Base-by-base conservation (phyloP, 306 rosid genomes). In the Quercus alba region DNA sequence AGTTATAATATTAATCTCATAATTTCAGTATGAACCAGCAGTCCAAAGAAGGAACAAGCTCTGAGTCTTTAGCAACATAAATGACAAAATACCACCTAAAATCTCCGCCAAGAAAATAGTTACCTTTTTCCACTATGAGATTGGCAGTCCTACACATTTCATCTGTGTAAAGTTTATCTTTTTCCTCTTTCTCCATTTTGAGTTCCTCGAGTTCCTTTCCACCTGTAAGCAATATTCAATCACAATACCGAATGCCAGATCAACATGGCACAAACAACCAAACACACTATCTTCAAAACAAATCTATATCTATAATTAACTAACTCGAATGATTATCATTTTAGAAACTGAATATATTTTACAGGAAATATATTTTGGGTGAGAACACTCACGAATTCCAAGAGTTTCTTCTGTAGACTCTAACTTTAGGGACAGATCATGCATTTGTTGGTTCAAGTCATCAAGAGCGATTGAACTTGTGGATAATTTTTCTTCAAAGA, bases 51-150 rank as follows among this genome's bases (percentile, higher is more conserved):
- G 15, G 26, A 66, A 46, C 49, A 66, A 76, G 55, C 77, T 64
- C 76, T 69, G 66, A 73, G 31, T 28, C 75, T 56, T 69, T 69
- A 26, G 55, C 58, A 23, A 73, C 44, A 38, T 38, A 38, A 38
- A 6, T 38, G 44, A 38, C 44, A 38, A 38, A 38, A 71, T 31
- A 25, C 30, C 41, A 51, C 38, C 71, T 46, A 33, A 80, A 80
- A 25, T 76, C 78, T 80, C 58, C 58, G 30, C 30, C 44, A n/a
- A 76, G 55, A 15, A 75, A 70, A 72, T 15, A 63, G 70, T 73
- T 70, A 93, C 99, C 98, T 81, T 88, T 95, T 86, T 89, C 91
- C 76, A 85, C 85, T 33, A 89, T 77, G 74, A 91, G 87, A 83
- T 77, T 78, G 73, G 91, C 77, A 62, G 70, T 79, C 85, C 88